Conservation (phyloP, 257 asterid species). For the Solanum lycopersicoides region DNA sequence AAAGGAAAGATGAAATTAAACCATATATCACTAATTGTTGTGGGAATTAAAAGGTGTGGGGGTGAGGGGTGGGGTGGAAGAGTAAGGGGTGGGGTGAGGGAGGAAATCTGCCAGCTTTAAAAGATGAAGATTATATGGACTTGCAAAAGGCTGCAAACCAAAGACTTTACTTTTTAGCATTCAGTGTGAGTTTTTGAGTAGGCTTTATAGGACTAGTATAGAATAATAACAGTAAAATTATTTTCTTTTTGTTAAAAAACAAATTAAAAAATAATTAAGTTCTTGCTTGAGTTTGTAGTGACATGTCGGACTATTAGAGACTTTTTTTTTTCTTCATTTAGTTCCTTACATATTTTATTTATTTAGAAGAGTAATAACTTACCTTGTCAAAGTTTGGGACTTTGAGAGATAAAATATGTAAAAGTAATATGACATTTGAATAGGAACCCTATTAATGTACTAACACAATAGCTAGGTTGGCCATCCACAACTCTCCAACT, state of each 20-base stretch:
- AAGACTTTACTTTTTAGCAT: conserved; percentile 27
- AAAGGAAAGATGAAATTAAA: not conserved
- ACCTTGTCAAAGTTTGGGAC: conserved; percentile 1
- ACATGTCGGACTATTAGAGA: conserved; percentile 28
- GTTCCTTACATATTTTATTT: not conserved
- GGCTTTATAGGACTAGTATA: not conserved
- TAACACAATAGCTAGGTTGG: not conserved
- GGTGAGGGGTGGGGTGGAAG: too few relatives aligned
- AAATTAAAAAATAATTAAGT: not conserved
- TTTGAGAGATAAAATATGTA: not conserved
- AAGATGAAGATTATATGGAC: conserved; percentile 48
- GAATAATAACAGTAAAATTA: not conserved
- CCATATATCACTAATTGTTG: not conserved
- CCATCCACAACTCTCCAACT: conserved; percentile 9
- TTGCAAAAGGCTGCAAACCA: conserved; percentile 40
- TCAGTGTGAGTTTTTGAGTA: conserved; percentile 1
- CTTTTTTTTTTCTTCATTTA: not conserved
- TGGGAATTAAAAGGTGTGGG: not conserved
- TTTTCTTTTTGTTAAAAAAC: not conserved
- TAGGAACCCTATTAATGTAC: conserved; percentile 24
- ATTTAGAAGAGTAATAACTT: not conserved
- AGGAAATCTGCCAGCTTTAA: conserved; percentile 68
- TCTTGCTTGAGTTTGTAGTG: conserved; percentile 13
- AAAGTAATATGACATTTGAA: conserved; percentile 6
- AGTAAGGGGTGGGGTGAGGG: not conserved